Evolutionary conservation across 805 yeast genomes (phyloP), one percentile per base, ranked within the genome.

Genomic region (Gaillardinia entomophila): DNA sequence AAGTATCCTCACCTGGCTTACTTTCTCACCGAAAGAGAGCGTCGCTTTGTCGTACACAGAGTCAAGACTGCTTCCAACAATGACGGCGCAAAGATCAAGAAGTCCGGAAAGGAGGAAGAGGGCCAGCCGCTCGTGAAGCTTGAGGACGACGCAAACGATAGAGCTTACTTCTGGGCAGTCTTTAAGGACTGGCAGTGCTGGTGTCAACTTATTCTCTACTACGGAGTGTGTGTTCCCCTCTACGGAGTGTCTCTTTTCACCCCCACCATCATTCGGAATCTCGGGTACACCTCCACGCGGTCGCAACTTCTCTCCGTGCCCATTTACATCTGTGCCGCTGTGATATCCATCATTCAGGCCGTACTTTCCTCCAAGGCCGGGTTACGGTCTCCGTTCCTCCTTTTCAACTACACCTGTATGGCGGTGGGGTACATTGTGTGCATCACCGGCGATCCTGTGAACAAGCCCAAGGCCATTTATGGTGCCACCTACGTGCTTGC

Each of bases 221-320:
- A 48, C 45, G 60, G 56, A 6, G 40, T 54, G 16, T 45, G 48
- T 35, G 49, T 54, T 19, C 64, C 68, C 16, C 48, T 57, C 4
- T 62, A 62, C 35, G 65, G 58, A 8, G 39, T 67, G 14, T 58
- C 73, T 15, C 56, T 65, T 13, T 68, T 70, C 36, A 43, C 70
- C 20, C 75, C 75, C 7, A 58, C 73, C 3, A 63, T 70, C 37
- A 59, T 70, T 36, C 60, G 48, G 29, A 57, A 53, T 33, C 52
- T 70, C 51, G 75, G 75, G 1, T 68, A 66, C 45, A 46, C 64
- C 27, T 51, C 56, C 17, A 54, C 62, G 19, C 49, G 44, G 13
- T 62, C 73, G 0, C 74, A 70, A 44, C 54, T 68, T 10, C 38
- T 70, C 52, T 59, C 73, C 0, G 66, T 67, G 14, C 75, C 75